phyloP scores from a whole-genome alignment of 208 protist genomes.

The Trypanosoma platydactyli region DNA sequence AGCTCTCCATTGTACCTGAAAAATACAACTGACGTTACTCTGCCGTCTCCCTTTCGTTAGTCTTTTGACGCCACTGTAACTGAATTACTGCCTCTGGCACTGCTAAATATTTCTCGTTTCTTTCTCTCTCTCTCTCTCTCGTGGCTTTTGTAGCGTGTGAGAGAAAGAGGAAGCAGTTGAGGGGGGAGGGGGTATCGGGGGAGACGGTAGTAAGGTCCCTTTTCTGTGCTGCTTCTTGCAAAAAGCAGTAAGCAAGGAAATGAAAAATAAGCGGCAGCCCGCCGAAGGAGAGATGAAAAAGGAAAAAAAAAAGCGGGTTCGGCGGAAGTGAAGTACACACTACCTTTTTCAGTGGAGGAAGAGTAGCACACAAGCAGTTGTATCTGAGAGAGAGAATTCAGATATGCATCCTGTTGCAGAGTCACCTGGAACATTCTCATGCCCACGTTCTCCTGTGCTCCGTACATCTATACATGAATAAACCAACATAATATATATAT shows the following conservation, averaged over 20 bases:
- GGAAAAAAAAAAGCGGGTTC: conserved; percentile 2
- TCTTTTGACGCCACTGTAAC: background rate
- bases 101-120: background rate
- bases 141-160: too few species aligned
- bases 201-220: too few species aligned
- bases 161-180: too few species aligned
- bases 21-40: background rate
- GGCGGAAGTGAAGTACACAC: background rate
- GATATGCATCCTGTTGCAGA: too few species aligned
- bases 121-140: too few species aligned
- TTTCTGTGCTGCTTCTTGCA: too few species aligned
- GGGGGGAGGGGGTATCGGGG: too few species aligned
- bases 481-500: background rate
- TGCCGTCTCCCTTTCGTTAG: background rate
- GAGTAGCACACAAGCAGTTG: too few species aligned
- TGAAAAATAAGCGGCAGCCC: conserved; percentile 1
- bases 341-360: background rate
- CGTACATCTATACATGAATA: conserved; percentile 8
- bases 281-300: conserved; percentile 4
- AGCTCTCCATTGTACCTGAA: conserved; percentile 60
- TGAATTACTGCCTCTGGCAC: background rate
- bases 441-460: background rate
- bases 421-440: background rate
- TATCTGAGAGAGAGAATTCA: too few species aligned
- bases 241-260: background rate